These are phyloP conservation scores for Chrysanthemum seticuspe DNA, from an alignment of 129 eudicot species.

Conservation along the genomic window DNA sequence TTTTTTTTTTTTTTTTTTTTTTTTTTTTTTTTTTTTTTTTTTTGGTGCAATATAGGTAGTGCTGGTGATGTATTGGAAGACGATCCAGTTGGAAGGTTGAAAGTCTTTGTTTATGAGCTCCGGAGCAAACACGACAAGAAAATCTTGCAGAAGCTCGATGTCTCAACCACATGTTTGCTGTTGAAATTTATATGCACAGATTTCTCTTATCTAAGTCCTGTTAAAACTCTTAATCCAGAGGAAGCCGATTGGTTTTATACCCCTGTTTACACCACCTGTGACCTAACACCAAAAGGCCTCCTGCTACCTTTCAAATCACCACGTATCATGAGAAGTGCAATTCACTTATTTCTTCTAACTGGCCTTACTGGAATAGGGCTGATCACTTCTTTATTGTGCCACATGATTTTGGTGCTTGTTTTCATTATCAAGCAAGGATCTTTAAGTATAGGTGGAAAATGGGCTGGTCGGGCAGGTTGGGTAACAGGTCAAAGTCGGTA, in stretches of 20 bases:
- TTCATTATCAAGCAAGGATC: slow-evolving; percentile 66
- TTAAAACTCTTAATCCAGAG: slow-evolving; percentile 78
- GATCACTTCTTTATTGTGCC: slow-evolving; percentile 86
- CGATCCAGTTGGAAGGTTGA: slow-evolving; percentile 78
- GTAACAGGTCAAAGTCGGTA: background rate
- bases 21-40: no score
- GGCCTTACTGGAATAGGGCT: slow-evolving; percentile 96
- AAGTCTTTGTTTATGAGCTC: slow-evolving; percentile 81
- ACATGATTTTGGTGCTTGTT: slow-evolving; percentile 90
- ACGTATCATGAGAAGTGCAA: slow-evolving; percentile 88
- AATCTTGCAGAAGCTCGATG: slow-evolving; percentile 72
- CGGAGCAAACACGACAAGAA: slow-evolving; percentile 90
- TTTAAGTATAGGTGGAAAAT: background rate
- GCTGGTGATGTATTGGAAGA: slow-evolving; percentile 95
- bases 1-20: no score
- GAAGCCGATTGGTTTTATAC: slow-evolving; percentile 95
- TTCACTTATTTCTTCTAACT: slow-evolving; percentile 80
- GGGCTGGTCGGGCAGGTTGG: background rate
- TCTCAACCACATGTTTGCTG: slow-evolving; percentile 94
- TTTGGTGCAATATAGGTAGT: slow-evolving; percentile 39
- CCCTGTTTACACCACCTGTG: slow-evolving; percentile 77
- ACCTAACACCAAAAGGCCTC: slow-evolving; percentile 83
- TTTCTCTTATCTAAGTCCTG: slow-evolving; percentile 79
- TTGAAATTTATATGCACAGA: slow-evolving; percentile 80
- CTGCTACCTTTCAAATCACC: slow-evolving; percentile 90